A percentile compares a stretch with the other conserved stretches of the same genome.
These are phyloP conservation scores for Penicillium bovifimosum DNA, from an alignment of 495 filamentous ascomycete species.

Conservation along the genomic window DNA sequence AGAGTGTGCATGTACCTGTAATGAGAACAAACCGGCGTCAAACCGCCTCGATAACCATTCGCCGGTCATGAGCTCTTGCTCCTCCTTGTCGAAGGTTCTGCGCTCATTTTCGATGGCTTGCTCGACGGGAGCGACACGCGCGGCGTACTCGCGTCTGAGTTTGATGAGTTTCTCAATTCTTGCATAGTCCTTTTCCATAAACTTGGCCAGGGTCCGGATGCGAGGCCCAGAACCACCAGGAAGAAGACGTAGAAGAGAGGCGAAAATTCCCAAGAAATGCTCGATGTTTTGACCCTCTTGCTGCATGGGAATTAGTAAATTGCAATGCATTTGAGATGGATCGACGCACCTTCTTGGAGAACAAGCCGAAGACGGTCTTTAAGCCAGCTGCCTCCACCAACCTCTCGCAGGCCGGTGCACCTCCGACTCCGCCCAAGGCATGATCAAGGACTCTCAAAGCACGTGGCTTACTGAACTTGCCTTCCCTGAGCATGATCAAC, in stretches of 20 bases:
- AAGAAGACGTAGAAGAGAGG: slow-evolving; percentile 72
- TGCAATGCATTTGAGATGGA: not conserved
- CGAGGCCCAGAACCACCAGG: slow-evolving; percentile 73
- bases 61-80: slow-evolving; percentile 60
- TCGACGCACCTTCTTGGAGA: slow-evolving; percentile 72
- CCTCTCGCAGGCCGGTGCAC: slow-evolving; percentile 58
- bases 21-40: slow-evolving; percentile 78
- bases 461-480: slow-evolving; percentile 71
- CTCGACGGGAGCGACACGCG: slow-evolving; percentile 60
- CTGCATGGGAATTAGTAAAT: slow-evolving; percentile 28
- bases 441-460: slow-evolving; percentile 82
- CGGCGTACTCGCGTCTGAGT: slow-evolving; percentile 65
- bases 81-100: slow-evolving; percentile 40
- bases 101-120: slow-evolving; percentile 57
- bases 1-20: slow-evolving; percentile 62
- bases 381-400: slow-evolving; percentile 81
- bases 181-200: slow-evolving; percentile 90
- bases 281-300: slow-evolving; percentile 66
- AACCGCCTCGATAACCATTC: slow-evolving; percentile 82
- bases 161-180: slow-evolving; percentile 67
- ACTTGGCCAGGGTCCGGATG: slow-evolving; percentile 85
- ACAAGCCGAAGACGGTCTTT: slow-evolving; percentile 76
- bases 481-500: slow-evolving; percentile 80
- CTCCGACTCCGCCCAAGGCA: slow-evolving; percentile 56
- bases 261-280: slow-evolving; percentile 85